Evolutionary conservation across 352 stramenopile species (phyloP).

Genomic region (Globisporangium okanoganense): DNA sequence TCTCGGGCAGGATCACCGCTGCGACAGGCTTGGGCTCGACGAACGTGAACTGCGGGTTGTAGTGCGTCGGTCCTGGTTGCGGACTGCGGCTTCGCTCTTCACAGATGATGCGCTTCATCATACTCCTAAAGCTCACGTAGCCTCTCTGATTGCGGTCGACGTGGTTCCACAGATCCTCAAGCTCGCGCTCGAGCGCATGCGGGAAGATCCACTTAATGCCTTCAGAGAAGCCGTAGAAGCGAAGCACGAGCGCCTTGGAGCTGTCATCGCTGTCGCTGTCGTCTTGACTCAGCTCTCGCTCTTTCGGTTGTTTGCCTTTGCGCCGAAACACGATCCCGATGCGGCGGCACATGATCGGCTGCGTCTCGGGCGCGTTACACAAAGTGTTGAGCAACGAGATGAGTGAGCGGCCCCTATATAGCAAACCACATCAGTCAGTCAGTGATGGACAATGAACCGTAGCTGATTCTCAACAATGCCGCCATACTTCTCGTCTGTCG

Average conservation of each 20-base stretch:
- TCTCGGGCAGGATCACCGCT: conserved; percentile 52
- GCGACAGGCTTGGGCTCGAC: conserved; percentile 33
- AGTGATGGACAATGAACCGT: background rate
- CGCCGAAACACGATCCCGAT: conserved; percentile 49
- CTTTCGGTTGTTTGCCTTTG: conserved; percentile 16
- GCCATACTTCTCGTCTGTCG: conserved; percentile 27
- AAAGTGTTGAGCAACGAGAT: conserved; percentile 47
- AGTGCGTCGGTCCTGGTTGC: conserved; percentile 66
- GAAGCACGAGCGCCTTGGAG: conserved; percentile 13
- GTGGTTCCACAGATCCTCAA: conserved; percentile 54
- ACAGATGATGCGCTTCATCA: conserved; percentile 21
- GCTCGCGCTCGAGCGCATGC: conserved; percentile 36
- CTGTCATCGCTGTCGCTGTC: background rate
- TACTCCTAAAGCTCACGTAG: conserved; percentile 14
- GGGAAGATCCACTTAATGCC: conserved; percentile 55
- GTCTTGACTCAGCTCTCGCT: conserved; percentile 9
- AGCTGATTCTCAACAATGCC: background rate
- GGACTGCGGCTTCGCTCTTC: conserved; percentile 42
- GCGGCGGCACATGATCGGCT: conserved; percentile 49
- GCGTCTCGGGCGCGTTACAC: conserved; percentile 42
- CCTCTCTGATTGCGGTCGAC: conserved; percentile 17
- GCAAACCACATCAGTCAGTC: background rate
- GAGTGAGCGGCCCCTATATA: conserved; percentile 30
- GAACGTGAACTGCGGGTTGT: conserved; percentile 44
- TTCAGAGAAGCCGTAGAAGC: conserved; percentile 32